These are phyloP conservation scores for Xylariales sp. DNA, from an alignment of 2,329 filamentous ascomycete genomes.

Conservation along the genomic window DNA sequence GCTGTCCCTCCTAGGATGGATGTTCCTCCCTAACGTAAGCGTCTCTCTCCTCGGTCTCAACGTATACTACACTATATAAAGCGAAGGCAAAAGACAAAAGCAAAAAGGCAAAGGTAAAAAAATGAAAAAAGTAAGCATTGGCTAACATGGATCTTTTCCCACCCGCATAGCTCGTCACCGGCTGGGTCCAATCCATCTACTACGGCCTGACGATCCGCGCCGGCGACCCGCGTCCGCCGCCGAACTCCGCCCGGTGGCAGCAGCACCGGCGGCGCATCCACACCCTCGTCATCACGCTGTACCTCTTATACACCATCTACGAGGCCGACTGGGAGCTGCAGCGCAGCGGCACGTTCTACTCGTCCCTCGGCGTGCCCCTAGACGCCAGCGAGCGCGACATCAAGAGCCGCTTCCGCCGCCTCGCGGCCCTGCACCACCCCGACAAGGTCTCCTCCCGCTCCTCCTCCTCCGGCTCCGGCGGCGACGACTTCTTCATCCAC, in stretches of 20 bases:
- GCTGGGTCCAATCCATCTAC: conserved; percentile 81
- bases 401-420: conserved; percentile 84
- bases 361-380: conserved; percentile 76
- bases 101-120: too few species aligned
- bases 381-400: conserved; percentile 78
- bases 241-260: conserved; percentile 74
- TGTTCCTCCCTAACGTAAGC: conserved; percentile 65
- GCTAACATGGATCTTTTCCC: conserved; percentile 2
- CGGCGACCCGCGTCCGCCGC: conserved; percentile 81
- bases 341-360: conserved; percentile 79
- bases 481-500: conserved; percentile 74
- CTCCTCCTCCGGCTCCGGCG: conserved; percentile 36
- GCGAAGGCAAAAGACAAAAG: too few species aligned
- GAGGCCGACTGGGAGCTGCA: conserved; percentile 88
- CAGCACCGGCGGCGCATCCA: conserved; percentile 85
- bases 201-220: conserved; percentile 91
- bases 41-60: conserved; percentile 4
- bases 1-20: conserved; percentile 67
- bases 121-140: too few species aligned
- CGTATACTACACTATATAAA: background rate
- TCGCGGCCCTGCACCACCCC: conserved; percentile 80
- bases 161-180: conserved; percentile 74
- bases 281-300: conserved; percentile 82
- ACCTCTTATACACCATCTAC: conserved; percentile 92
- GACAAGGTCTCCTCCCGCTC: conserved; percentile 73